Evolutionary conservation across 306 rosid species (phyloP), one percentile per base, ranked within the genome.

Genomic region (Calophaca sinica): DNA sequence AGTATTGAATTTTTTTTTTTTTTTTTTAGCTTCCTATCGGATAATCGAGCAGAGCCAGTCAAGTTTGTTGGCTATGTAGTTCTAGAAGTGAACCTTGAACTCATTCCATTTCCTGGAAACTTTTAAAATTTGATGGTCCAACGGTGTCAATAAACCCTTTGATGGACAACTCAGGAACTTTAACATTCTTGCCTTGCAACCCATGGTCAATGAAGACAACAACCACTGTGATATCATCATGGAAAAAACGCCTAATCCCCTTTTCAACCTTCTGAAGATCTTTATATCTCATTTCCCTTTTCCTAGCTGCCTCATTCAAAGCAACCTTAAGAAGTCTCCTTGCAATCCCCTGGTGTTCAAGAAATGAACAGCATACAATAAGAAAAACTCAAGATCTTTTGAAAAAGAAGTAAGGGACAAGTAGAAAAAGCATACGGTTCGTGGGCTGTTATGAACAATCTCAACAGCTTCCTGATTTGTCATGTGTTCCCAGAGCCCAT

Each of bases 401-500:
- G 29, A 54, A 59, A 12, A 10, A 42, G 10, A 11, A 61, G 4
- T 14, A 26, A 65, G 20, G 6, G 53, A 65, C 5, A 41, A 41
- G 45, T 6, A 41, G 8, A 41, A 41, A 42, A 80, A 71, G 48
- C 84, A 55, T 89, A 93, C 98, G 3, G 75, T 48, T 81, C 92
- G 80, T 0, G 96, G 93, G 80, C 68, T 81, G 46, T 81, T 93
- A 51, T 89, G 35, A 65, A 89, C 97, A 52, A 93, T 88, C 78
- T 91, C 89, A 32, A 60, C 96, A 73, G 96, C 98, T 81, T 85
- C 89, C 82, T 91, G 89, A 75, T 85, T 91, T 46, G 96, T 83
- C 66, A 93, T 7, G 66, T 89, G 96, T 45, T 89, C 98, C 98
- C 98, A 93, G 41, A 93, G 98, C 3, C 98, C 97, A 36, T 91